phyloP scores from a whole-genome alignment of 495 filamentous ascomycete genomes.

The Lepidopterella palustris region DNA sequence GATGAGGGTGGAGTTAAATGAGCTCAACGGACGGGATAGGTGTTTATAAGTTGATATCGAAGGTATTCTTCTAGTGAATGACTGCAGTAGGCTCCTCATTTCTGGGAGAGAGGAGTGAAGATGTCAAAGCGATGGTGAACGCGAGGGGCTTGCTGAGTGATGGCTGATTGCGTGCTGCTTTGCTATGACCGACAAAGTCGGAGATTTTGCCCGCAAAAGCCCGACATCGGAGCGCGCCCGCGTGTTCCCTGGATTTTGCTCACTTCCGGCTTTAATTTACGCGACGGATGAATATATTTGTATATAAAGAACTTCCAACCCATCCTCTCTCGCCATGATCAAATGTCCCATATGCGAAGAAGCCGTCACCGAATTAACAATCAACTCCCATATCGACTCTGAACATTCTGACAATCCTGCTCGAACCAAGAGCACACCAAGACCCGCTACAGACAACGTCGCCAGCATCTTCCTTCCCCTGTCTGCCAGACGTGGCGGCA shows the following conservation, averaged over 20 bases:
- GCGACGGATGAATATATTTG: too few relatives aligned
- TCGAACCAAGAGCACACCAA: slow-evolving; percentile 37
- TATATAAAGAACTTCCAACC: neutral
- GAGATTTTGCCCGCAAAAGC: too few relatives aligned
- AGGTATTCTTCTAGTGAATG: neutral
- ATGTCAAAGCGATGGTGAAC: too few relatives aligned
- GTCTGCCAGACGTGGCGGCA: slow-evolving; percentile 43
- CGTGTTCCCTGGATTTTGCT: too few relatives aligned
- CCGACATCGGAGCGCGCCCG: too few relatives aligned
- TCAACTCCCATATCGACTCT: slow-evolving; percentile 90
- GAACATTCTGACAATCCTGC: too few relatives aligned
- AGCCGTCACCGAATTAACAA: slow-evolving; percentile 63
- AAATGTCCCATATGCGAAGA: slow-evolving; percentile 82
- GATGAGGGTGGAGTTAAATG: slow-evolving; percentile 1
- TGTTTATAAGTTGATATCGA: neutral
- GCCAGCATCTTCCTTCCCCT: slow-evolving; percentile 70
- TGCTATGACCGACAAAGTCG: too few relatives aligned
- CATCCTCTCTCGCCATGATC: slow-evolving; percentile 50
- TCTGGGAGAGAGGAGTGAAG: neutral
- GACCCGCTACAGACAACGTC: slow-evolving; percentile 41
- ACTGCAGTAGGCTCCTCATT: neutral
- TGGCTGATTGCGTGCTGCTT: too few relatives aligned
- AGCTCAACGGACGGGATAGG: neutral
- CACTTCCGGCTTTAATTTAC: slow-evolving; percentile 13
- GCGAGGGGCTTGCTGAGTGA: too few relatives aligned